Evolutionary conservation across 2,329 filamentous ascomycete genomes (phyloP).

Genomic region (Polytolypa hystricis): DNA sequence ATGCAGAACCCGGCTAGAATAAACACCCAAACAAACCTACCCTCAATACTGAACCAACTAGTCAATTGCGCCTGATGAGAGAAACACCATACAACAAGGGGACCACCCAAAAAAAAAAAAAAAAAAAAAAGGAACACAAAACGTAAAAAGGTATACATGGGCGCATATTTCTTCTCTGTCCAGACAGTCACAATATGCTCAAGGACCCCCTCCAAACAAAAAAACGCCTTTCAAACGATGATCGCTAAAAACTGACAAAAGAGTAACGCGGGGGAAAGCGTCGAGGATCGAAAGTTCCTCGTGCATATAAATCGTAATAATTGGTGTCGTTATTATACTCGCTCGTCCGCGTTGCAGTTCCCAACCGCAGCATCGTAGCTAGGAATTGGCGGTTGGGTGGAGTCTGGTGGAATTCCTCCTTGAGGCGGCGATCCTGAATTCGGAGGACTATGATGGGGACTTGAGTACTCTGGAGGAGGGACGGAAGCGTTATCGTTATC

Average conservation of each 20-base stretch:
- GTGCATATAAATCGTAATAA: too few relatives aligned
- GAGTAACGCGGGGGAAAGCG: conserved; percentile 1
- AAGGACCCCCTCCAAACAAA: too few relatives aligned
- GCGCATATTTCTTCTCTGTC: too few relatives aligned
- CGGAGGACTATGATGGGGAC: conserved; percentile 37
- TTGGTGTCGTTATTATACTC: background rate
- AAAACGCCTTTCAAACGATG: conserved; percentile 15
- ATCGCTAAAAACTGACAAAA: conserved; percentile 18
- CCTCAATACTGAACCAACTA: too few relatives aligned
- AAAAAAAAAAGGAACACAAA: too few relatives aligned
- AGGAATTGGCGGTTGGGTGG: conserved; percentile 59
- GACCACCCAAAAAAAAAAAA: conserved; percentile 5
- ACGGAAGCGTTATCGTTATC: conserved; percentile 30
- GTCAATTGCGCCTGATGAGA: too few relatives aligned
- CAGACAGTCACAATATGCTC: too few relatives aligned
- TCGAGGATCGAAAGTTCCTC: background rate
- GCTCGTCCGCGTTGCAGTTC: conserved; percentile 12
- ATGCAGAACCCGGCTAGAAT: too few relatives aligned
- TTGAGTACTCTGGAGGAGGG: conserved; percentile 62
- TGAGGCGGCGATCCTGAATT: conserved; percentile 2
- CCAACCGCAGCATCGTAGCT: conserved; percentile 67
- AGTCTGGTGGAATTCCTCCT: conserved; percentile 15
- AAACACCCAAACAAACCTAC: too few relatives aligned
- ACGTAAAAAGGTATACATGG: too few relatives aligned
- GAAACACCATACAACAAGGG: too few relatives aligned